Percentiles rank a stretch among this genome's conserved stretches.
Evolutionary conservation across 345 rosid genomes (phyloP).

Genomic region (Psidium friedrichsthalianum): DNA sequence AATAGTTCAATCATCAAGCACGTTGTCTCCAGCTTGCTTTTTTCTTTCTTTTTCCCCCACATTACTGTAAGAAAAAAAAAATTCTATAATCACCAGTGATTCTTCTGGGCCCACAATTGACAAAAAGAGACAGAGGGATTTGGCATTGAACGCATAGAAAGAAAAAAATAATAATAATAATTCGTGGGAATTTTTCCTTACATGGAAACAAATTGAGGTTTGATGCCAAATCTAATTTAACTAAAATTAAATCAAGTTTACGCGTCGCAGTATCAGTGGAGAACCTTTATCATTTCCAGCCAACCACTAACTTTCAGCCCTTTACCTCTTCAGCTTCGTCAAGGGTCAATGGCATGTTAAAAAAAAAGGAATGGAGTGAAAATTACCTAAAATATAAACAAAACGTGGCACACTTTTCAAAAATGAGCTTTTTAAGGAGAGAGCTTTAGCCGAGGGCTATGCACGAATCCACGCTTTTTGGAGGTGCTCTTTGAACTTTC

Average conservation of each 20-base stretch:
- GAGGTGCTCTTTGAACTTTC: neutral
- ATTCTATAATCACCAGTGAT: neutral
- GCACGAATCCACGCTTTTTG: neutral
- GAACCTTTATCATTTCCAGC: neutral
- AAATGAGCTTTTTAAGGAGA: neutral
- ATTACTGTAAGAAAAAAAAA: neutral
- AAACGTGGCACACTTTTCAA: neutral
- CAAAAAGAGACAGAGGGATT: neutral
- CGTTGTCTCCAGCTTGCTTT: neutral
- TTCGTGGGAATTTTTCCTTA: neutral
- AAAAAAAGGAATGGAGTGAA: neutral
- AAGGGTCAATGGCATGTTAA: neutral
- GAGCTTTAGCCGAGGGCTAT: neutral
- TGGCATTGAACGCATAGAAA: neutral
- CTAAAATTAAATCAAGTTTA: neutral
- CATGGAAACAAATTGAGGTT: neutral
- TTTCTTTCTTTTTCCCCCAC: neutral
- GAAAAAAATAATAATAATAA: neutral
- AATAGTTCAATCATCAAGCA: neutral
- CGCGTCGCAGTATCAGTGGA: neutral
- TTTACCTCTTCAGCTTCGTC: neutral
- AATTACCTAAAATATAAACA: neutral
- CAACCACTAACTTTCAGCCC: neutral
- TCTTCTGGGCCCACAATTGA: neutral
- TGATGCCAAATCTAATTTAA: neutral